Percentiles rank a stretch among this genome's conserved stretches.
These are phyloP conservation scores for Thuidium tamariscinum DNA, from an alignment of 225 moss, liverwort and hornwort genomes.

Conservation along the genomic window DNA sequence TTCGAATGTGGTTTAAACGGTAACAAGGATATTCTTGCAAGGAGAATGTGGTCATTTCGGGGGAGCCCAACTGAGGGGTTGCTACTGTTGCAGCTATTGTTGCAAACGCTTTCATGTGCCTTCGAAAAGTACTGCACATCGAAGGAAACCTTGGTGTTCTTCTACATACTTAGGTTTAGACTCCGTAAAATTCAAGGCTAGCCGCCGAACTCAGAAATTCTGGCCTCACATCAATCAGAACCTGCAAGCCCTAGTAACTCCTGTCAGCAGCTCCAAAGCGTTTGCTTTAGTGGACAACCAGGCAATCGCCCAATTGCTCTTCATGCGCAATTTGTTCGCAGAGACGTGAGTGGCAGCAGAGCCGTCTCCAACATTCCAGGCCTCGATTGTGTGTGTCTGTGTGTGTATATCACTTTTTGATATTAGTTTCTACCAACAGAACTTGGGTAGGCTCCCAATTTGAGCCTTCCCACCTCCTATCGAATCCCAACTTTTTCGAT, in stretches of 20 bases:
- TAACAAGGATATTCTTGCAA: neutral
- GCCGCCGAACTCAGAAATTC: neutral
- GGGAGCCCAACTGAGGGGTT: neutral
- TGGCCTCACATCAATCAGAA: neutral
- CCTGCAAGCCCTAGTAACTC: neutral
- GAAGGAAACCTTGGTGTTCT: neutral
- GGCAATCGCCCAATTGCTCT: neutral
- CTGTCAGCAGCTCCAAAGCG: neutral
- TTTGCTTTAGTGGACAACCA: neutral
- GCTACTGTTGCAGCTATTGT: neutral
- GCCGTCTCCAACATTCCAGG: neutral
- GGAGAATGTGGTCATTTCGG: neutral
- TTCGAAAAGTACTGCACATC: neutral
- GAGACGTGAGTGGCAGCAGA: neutral
- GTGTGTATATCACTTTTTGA: neutral
- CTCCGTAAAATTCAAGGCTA: neutral
- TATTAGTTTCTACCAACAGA: neutral
- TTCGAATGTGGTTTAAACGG: neutral
- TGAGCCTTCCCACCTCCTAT: neutral
- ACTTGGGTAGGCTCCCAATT: neutral
- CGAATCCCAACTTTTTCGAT: neutral
- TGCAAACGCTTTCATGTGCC: neutral
- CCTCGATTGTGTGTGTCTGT: neutral
- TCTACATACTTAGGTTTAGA: too few species aligned
- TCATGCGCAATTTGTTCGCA: neutral